Conservation (phyloP, 371 early-diverging fungal species). For the Zopfochytrium polystomum region DNA sequence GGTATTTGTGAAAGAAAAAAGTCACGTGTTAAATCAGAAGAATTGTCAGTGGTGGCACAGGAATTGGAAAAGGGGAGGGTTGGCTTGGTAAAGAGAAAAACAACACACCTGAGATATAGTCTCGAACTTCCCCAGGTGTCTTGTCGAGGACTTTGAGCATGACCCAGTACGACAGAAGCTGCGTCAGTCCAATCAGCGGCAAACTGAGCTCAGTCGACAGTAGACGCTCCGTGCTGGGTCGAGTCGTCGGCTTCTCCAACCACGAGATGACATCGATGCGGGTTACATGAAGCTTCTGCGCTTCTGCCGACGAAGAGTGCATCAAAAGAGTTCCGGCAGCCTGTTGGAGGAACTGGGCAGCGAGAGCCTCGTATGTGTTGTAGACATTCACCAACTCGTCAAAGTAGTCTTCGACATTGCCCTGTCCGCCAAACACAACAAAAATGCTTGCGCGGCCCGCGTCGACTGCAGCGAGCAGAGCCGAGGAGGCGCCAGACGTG, state of each 20-base stretch:
- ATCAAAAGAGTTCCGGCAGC: constrained; percentile 72
- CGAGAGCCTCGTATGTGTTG: constrained; percentile 76
- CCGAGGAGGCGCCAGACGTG: constrained; percentile 51
- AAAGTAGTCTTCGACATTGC: constrained; percentile 92
- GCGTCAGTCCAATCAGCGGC: constrained; percentile 88
- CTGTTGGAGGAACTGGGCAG: constrained; percentile 72
- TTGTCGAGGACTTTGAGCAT: constrained; percentile 58
- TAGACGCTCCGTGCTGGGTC: constrained; percentile 80
- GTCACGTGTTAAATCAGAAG: too few species aligned
- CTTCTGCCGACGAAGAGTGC: constrained; percentile 66
- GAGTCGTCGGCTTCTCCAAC: constrained; percentile 79
- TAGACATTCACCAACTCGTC: constrained; percentile 82
- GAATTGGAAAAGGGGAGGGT: not conserved
- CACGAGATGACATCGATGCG: constrained; percentile 84
- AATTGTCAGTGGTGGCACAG: too few species aligned
- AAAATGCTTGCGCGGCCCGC: constrained; percentile 69
- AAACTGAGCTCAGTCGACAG: constrained; percentile 81
- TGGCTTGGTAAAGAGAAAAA: constrained; percentile 2
- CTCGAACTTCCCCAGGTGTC: constrained; percentile 42
- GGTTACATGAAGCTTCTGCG: constrained; percentile 73
- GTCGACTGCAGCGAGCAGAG: constrained; percentile 64
- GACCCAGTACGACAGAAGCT: constrained; percentile 78
- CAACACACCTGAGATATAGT: constrained; percentile 40
- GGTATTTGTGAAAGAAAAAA: not conserved
- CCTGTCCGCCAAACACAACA: constrained; percentile 95